Evolutionary conservation across 2,329 filamentous ascomycete genomes (phyloP).

Genomic region (Trichoderma koningiopsis): DNA sequence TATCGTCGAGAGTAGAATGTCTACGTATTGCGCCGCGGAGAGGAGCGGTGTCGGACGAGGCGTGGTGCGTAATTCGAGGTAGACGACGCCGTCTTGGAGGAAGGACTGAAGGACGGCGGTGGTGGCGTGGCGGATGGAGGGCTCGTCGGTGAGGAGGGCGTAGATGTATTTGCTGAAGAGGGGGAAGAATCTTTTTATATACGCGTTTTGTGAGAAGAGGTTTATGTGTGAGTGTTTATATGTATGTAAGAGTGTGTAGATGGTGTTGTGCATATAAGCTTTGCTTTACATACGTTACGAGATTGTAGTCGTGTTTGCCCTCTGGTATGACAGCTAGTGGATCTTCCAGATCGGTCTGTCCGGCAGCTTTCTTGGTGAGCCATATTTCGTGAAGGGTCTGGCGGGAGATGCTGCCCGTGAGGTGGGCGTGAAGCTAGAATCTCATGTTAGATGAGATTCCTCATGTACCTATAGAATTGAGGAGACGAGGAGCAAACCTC

Average conservation of each 20-base stretch:
- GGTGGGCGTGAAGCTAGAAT: conserved; percentile 72
- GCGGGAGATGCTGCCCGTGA: conserved; percentile 76
- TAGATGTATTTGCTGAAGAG: conserved; percentile 82
- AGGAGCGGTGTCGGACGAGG: conserved; percentile 65
- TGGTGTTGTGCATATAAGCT: no score
- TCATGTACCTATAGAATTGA: neutral
- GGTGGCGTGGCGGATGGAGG: conserved; percentile 64
- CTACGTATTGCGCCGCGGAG: conserved; percentile 65
- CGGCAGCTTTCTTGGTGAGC: conserved; percentile 57
- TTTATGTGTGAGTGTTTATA: no score
- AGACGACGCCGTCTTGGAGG: conserved; percentile 69
- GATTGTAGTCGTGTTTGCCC: conserved; percentile 70
- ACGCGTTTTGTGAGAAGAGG: no score
- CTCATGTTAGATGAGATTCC: neutral
- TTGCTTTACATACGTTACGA: conserved; percentile 56
- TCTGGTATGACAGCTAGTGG: conserved; percentile 69
- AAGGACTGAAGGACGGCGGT: conserved; percentile 67
- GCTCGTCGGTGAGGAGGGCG: conserved; percentile 65
- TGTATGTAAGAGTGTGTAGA: no score
- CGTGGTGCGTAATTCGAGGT: conserved; percentile 80
- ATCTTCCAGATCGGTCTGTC: conserved; percentile 62
- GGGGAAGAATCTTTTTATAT: conserved; percentile 71
- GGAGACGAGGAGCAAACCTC: conserved; percentile 44
- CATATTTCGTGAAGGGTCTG: conserved; percentile 75
- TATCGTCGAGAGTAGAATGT: conserved; percentile 67